phyloP scores from a whole-genome alignment of 2,329 filamentous ascomycete genomes.

The Helotiales sp. region DNA sequence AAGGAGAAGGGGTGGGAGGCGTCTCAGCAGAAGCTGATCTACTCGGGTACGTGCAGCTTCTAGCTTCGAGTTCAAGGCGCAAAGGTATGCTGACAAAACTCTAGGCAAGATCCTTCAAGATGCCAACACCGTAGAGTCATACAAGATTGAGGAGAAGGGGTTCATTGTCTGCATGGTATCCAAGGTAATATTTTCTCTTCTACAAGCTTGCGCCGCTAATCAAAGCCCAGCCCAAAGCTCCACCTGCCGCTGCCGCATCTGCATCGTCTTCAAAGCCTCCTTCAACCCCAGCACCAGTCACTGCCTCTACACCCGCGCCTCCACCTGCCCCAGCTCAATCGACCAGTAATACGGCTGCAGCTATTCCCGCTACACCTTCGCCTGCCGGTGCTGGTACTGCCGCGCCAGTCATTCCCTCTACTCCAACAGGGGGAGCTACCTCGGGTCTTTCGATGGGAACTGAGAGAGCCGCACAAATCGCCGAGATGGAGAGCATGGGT shows the following conservation, averaged over 20 bases:
- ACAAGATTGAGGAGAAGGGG: constrained; percentile 99
- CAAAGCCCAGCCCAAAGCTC: constrained; percentile 65
- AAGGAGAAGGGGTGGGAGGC: constrained; percentile 93
- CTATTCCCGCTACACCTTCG: constrained; percentile 49
- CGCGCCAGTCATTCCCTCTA: constrained; percentile 45
- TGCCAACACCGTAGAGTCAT: constrained; percentile 93
- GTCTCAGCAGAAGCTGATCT: constrained; percentile 92
- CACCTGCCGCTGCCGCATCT: constrained; percentile 46
- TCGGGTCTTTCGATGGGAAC: constrained; percentile 85
- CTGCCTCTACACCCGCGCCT: constrained; percentile 56
- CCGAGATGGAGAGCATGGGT: constrained; percentile 97
- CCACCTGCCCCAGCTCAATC: constrained; percentile 64
- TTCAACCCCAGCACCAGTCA: constrained; percentile 62
- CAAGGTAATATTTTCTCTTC: constrained; percentile 63
- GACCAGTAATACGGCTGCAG: constrained; percentile 48
- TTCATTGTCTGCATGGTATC: constrained; percentile 99
- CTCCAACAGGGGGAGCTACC: constrained; percentile 59
- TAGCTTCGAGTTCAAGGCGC: neutral
- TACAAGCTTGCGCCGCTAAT: constrained; percentile 23
- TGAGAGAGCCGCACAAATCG: constrained; percentile 77
- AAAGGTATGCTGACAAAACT: constrained; percentile 30
- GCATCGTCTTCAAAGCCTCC: constrained; percentile 57
- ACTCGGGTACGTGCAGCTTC: constrained; percentile 70
- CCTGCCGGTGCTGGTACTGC: constrained; percentile 49
- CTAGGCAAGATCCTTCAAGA: constrained; percentile 97